Evolutionary conservation across 1,284 basidiomycete genomes (phyloP), one percentile per base, ranked within the genome.

Genomic region (Peniophora sp.): DNA sequence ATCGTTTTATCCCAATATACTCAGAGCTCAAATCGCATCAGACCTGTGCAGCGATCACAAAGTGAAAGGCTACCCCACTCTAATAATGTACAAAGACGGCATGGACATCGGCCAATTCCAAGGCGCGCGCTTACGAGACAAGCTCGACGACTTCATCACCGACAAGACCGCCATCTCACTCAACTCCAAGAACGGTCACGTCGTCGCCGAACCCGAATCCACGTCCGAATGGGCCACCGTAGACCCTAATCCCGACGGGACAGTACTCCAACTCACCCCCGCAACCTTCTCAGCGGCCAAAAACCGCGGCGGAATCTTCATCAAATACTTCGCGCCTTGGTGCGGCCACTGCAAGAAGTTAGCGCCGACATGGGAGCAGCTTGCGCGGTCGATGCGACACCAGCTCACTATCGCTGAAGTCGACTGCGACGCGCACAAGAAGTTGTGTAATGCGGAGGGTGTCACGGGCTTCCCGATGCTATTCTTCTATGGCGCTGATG

Each of bases 271-370:
- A 2, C 72, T 92, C 41, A 70, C 78, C 36, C 61, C 70, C 8
- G 68, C 69, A 6, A 76, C 68, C 0, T 85, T 94, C 62, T 62
- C 71, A 9, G 51, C 57, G 20, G 67, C 72, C 0, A 69, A 86
- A 22, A 65, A 68, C 2, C 65, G 78, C 52, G 84, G 89, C 0
- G 82, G 88, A 0, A 72, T 82, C 0, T 90, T 96, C 59, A 75
- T 95, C 68, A 95, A 97, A 64, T 97, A 89, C 71, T 96, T 79
- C 62, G 92, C 92, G 0, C 93, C 93, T 0, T 95, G 92, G 92
- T 95, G 92, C 64, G 85, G 88, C 1, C 93, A 96, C 69, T 95
- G 92, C 76, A 93, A 94, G 70, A 88, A 89, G 60, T 76, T 95
- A 2, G 87, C 88, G 0, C 92, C 92, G 0, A 73, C 71, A 0